Conservation (phyloP, 163 green algal genomes). For the Chloromonas sp. region DNA sequence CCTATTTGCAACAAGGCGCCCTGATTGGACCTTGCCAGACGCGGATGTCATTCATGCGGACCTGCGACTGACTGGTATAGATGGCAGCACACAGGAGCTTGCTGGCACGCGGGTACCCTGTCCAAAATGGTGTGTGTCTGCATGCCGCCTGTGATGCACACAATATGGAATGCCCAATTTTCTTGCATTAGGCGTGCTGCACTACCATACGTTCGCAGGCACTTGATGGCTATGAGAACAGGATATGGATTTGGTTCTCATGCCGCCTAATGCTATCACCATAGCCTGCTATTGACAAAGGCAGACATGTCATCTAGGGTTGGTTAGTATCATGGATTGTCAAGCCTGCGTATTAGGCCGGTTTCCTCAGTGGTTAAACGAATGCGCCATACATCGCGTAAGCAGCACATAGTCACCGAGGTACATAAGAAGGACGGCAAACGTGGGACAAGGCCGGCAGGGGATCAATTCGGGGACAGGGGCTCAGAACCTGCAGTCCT, state of each 20-base stretch:
- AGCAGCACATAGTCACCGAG: too few species aligned
- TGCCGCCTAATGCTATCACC: too few species aligned
- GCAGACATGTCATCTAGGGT: too few species aligned
- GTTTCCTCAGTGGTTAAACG: too few species aligned
- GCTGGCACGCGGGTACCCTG: constrained; percentile 17
- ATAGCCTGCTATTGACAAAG: too few species aligned
- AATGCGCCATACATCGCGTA: too few species aligned
- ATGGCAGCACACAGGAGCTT: not conserved
- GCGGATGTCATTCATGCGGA: not conserved
- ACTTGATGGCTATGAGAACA: not conserved
- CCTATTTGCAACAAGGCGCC: constrained; percentile 26
- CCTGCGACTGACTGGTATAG: not conserved
- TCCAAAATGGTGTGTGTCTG: constrained; percentile 20
- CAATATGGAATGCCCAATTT: not conserved
- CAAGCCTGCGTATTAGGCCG: too few species aligned
- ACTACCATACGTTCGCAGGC: not conserved
- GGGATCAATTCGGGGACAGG: too few species aligned
- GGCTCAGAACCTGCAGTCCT: too few species aligned
- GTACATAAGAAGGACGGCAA: too few species aligned
- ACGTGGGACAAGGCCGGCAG: too few species aligned
- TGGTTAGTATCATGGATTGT: too few species aligned
- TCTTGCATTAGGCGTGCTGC: not conserved
- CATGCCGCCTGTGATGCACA: not conserved
- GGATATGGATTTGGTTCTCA: not conserved
- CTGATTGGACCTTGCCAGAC: constrained; percentile 28